phyloP scores from a whole-genome alignment of 2,329 filamentous ascomycete genomes.

The Bipolaris oryzae region DNA sequence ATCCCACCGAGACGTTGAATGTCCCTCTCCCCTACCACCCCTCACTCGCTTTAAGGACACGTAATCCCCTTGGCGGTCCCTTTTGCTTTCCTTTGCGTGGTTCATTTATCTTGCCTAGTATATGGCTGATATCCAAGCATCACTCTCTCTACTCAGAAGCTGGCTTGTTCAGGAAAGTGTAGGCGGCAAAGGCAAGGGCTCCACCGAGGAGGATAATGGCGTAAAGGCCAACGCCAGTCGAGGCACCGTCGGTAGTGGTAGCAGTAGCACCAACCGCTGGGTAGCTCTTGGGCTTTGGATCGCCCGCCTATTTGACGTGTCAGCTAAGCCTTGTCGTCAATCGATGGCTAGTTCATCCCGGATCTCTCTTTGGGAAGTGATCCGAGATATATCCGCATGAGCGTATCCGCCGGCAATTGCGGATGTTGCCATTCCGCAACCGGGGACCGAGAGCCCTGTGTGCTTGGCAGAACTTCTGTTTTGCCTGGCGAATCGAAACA shows the following conservation, averaged over 20 bases:
- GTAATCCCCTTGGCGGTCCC: too few species aligned
- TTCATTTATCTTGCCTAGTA: neutral
- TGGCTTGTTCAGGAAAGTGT: conserved; percentile 77
- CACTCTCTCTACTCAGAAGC: conserved; percentile 14
- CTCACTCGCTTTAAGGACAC: too few species aligned
- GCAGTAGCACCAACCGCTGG: conserved; percentile 55
- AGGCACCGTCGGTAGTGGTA: conserved; percentile 56
- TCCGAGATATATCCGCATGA: conserved; percentile 20
- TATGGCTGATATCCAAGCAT: too few species aligned
- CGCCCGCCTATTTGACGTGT: conserved; percentile 63
- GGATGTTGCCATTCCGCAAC: neutral
- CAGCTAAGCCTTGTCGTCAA: neutral
- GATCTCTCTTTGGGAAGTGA: conserved; percentile 20
- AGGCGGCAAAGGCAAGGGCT: conserved; percentile 76
- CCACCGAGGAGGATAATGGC: conserved; percentile 79
- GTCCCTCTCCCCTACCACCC: too few species aligned
- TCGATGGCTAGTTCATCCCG: neutral
- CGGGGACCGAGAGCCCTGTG: neutral
- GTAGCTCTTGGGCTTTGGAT: conserved; percentile 73
- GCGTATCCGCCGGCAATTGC: neutral
- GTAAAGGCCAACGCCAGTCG: conserved; percentile 80
- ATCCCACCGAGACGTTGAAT: too few species aligned
- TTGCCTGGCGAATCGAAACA: too few species aligned
- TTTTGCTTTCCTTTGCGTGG: neutral
- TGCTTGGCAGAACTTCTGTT: neutral